These are phyloP conservation scores for Trichosporon faecale DNA, from an alignment of 1,284 basidiomycete species.

Conservation along the genomic window DNA sequence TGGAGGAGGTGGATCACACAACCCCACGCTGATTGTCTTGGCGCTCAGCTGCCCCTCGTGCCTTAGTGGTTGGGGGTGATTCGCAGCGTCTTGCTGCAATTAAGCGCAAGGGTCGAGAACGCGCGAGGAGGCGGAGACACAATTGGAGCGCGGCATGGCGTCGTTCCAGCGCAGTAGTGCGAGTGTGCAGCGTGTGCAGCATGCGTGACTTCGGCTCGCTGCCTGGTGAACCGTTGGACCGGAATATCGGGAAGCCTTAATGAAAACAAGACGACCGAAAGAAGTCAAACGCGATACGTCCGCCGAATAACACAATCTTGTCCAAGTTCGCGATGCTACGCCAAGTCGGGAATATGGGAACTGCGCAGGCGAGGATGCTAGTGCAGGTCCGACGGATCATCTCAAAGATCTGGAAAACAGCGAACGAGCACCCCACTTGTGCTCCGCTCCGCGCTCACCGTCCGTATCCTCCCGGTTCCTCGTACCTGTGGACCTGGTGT, in stretches of 20 bases:
- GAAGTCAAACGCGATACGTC: not conserved
- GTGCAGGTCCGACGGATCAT: not conserved
- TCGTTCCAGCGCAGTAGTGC: not conserved
- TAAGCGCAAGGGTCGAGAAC: not conserved
- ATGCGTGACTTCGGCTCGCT: too few species aligned
- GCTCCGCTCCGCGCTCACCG: not conserved
- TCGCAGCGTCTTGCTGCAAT: not conserved
- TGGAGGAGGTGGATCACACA: not conserved
- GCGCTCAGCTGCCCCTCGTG: not conserved
- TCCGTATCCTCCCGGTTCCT: not conserved
- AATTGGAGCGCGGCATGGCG: not conserved
- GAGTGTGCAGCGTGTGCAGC: too few species aligned
- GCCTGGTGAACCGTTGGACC: not conserved
- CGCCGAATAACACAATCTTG: not conserved
- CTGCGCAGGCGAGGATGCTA: not conserved
- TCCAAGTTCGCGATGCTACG: not conserved
- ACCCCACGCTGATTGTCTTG: not conserved
- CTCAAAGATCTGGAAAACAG: not conserved
- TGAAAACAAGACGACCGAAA: not conserved
- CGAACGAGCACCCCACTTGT: not conserved
- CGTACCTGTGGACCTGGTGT: not conserved
- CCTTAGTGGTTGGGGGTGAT: not conserved
- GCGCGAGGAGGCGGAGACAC: not conserved
- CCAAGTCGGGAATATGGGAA: not conserved
- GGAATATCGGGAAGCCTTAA: not conserved